Percentiles rank a stretch among this genome's conserved stretches.
Conservation (phyloP, 352 stramenopile genomes). For the Phytophthora citricola region DNA sequence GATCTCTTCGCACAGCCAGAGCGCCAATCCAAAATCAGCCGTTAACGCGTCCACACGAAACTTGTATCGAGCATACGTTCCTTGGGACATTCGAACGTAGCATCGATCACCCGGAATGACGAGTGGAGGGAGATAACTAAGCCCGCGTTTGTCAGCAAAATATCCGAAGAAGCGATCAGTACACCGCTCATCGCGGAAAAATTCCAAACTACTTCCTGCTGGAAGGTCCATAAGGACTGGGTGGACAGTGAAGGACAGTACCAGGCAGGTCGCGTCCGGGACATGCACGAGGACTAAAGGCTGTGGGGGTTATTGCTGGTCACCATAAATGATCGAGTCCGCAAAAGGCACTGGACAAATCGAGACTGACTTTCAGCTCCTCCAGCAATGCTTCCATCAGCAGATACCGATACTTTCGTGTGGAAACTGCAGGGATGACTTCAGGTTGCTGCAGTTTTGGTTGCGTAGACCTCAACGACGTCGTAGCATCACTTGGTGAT, state of each 20-base stretch:
- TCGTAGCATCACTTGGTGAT: slow-evolving; percentile 12
- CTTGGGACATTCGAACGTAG: slow-evolving; percentile 70
- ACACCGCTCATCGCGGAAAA: slow-evolving; percentile 73
- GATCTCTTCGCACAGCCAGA: slow-evolving; percentile 77
- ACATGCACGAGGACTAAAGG: slow-evolving; percentile 66
- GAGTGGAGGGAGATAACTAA: slow-evolving; percentile 71
- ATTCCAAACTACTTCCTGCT: slow-evolving; percentile 70
- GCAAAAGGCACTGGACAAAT: slow-evolving; percentile 57
- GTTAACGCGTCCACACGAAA: slow-evolving; percentile 78
- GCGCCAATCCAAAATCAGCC: slow-evolving; percentile 70
- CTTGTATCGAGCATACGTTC: slow-evolving; percentile 79
- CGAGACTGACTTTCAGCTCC: slow-evolving; percentile 60
- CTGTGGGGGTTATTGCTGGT: slow-evolving; percentile 75
- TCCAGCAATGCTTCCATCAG: slow-evolving; percentile 67
- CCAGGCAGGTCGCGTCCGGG: slow-evolving; percentile 65
- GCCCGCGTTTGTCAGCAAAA: slow-evolving; percentile 74
- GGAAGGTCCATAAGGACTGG: slow-evolving; percentile 84
- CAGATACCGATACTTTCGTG: slow-evolving; percentile 64
- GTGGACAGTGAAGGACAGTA: slow-evolving; percentile 83
- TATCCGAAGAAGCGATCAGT: slow-evolving; percentile 72
- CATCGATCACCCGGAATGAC: slow-evolving; percentile 67
- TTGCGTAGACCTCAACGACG: slow-evolving; percentile 34
- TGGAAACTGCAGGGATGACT: slow-evolving; percentile 32
- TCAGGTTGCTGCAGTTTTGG: slow-evolving; percentile 42
- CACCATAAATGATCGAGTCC: slow-evolving; percentile 64